Base-by-base conservation (phyloP, 345 rosid species). In the Corchorus olitorius region DNA sequence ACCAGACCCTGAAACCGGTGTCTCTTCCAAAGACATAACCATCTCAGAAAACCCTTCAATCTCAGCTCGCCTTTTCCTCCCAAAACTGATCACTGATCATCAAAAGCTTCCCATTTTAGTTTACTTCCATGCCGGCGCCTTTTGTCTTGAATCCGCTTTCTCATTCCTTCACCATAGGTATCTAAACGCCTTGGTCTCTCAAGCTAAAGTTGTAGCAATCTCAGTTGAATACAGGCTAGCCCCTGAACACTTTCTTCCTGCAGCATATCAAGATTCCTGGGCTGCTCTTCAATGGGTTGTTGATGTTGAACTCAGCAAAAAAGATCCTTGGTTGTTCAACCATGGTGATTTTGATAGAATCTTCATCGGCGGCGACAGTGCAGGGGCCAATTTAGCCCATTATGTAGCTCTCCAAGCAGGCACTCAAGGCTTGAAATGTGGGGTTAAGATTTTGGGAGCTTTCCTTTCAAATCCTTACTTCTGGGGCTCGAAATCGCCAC, bases 141-240 rank as follows among this genome's bases (percentile, higher is more conserved):
- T 85, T 61, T 80, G 71, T 72, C 6, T 81, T 0, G 82, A 78
- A 55, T 81, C 82, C 7, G 81, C 85, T 71, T 84, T 84, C 78
- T 72, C 81, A 20, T 49, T 58, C 8, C 0, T 65, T 15, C 33
- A 76, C 54, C 84, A 81, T 55, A 58, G 74, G n/a, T 71, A 75
- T 66, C 73, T 78, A 45, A 78, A 77, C 59, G 46, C 8, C 56
- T n/a, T 78, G 27, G 84, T 75, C n/a, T 66, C 78, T 13, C 61
- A 74, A 22, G 81, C 86, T 11, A 48, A 77, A 55, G 69, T 78
- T 3, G 37, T 86, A 1, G 75, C 73, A 0, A 80, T 86, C 69
- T 80, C 86, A 4, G 60, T 86, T 5, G 87, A 86, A 68, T 84
- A 86, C 81, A 61, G 89, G 58, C 71, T 78, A n/a, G 85, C 84